Base-by-base conservation (phyloP, 2,329 filamentous ascomycete genomes). In the Colletotrichum magnum region DNA sequence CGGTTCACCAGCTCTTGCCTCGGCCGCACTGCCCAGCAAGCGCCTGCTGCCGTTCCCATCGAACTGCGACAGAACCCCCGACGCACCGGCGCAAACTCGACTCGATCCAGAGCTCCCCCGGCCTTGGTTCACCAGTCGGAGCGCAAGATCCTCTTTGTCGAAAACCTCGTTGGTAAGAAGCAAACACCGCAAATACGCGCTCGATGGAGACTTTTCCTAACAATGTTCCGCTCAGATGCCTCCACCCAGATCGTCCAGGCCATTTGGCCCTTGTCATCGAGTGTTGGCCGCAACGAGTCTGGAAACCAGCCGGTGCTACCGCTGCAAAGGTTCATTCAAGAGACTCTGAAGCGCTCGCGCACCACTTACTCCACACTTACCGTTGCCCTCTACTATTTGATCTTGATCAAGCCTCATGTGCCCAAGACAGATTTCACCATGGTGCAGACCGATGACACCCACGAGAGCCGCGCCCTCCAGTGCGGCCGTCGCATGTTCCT, bases 401-500 rank as follows among this genome's bases (percentile, higher is more conserved):
- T 99, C 77, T 88, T 98, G 75, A 95, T 99, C 80, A 97, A 97
- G 84, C 89, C 93, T 24, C 93, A 94, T 81, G 90, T 99, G 61
- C 95, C 94, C 15, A 90, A 88, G 73, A 88, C 89, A 75, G 93
- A 97, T 80, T 95, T 96, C 78, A 95, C 93, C 54, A 93, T 93
- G 88, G 93, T 97, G 81, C 94, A 97, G 80, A 86, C 89, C 32
- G 87, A 92, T 72, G 92, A 95, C 75, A 87, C 88, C 69, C 89
- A 92, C 69, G 88, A 90, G 62, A 89, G 88, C 75, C 92, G 94
- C 71, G 94, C 94, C 48, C 89, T 99, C 77, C 95, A 97, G 81
- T 98, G 96, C 81, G 96, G 96, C 64, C 93, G 96, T 71, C 94
- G 96, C 76, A 98, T 98, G 95, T 98, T 99, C 79, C 88, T 99